phyloP scores from a whole-genome alignment of 306 rosid species.

The Sphenostylis stenocarpa region DNA sequence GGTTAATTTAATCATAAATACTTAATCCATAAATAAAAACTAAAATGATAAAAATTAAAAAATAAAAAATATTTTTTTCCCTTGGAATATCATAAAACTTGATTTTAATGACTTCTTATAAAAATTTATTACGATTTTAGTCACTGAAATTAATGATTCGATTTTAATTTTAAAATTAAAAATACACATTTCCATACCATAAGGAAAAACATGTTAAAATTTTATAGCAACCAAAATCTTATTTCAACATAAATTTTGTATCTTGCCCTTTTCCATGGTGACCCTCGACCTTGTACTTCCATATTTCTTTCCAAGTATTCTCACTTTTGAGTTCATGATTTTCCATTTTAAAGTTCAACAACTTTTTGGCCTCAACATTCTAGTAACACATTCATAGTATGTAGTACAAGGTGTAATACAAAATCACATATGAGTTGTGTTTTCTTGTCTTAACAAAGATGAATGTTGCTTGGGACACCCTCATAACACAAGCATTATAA shows the following conservation, averaged over 20 bases:
- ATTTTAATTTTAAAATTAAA: no score
- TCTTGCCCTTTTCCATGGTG: neutral
- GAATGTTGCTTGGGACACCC: conserved; percentile 69
- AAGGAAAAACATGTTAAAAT: no score
- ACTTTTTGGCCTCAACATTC: conserved; percentile 22
- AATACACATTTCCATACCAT: no score
- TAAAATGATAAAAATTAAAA: neutral
- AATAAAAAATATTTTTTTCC: neutral
- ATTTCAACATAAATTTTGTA: neutral
- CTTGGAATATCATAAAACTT: neutral
- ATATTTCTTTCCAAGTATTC: conserved; percentile 15
- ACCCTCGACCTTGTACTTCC: conserved; percentile 26
- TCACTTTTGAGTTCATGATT: conserved; percentile 40
- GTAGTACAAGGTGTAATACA: conserved; percentile 42
- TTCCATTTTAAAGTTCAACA: conserved; percentile 22
- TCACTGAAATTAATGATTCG: no score
- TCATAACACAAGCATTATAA: conserved; percentile 49
- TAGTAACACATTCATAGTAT: conserved; percentile 24
- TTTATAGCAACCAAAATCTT: no score
- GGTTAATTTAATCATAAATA: neutral
- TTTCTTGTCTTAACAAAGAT: conserved; percentile 91
- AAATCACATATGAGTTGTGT: conserved; percentile 54
- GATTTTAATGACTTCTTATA: neutral
- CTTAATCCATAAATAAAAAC: conserved; percentile 21
- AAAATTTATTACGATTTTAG: no score